A percentile compares a stretch with the other conserved stretches of the same genome.
Evolutionary conservation across 192 early-diverging fungal genomes (phyloP).

Genomic region (Coemansia umbellata): DNA sequence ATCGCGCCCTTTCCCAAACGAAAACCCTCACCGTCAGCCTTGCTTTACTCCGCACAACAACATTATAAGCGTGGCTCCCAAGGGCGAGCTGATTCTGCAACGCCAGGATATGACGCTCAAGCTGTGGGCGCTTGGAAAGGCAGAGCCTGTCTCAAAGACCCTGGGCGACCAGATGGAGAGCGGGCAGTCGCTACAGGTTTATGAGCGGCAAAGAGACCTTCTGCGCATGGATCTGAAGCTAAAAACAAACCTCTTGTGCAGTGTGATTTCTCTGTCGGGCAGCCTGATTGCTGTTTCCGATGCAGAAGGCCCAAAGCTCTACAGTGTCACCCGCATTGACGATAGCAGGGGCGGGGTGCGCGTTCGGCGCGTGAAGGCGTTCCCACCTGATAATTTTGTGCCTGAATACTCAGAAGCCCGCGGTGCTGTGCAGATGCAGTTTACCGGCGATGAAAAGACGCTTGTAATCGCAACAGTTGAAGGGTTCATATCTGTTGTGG

Average conservation of each 20-base stretch:
- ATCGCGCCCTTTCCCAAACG: conserved; percentile 58
- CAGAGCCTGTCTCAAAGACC: conserved; percentile 20
- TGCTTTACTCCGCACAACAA: conserved; percentile 59
- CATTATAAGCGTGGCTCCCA: conserved; percentile 59
- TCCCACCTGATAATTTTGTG: conserved; percentile 49
- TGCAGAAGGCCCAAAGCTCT: conserved; percentile 64
- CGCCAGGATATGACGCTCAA: conserved; percentile 64
- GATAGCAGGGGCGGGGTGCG: conserved; percentile 16
- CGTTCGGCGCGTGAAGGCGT: conserved; percentile 30
- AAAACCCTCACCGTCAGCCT: conserved; percentile 59
- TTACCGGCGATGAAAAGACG: conserved; percentile 72
- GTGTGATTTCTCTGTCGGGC: conserved; percentile 78
- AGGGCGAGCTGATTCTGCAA: conserved; percentile 60
- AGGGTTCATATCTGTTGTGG: conserved; percentile 70
- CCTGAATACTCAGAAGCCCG: conserved; percentile 35
- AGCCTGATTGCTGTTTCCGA: conserved; percentile 80
- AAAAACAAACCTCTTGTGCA: conserved; percentile 63
- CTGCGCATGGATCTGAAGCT: conserved; percentile 75
- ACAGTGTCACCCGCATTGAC: conserved; percentile 43
- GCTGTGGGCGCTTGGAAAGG: conserved; percentile 79
- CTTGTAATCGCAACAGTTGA: conserved; percentile 77
- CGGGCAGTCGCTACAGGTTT: conserved; percentile 47
- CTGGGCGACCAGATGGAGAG: conserved; percentile 38
- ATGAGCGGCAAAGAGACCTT: conserved; percentile 63
- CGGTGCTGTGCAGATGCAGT: conserved; percentile 68